Evolutionary conservation across 73 alveolate genomes (phyloP), one percentile per base, ranked within the genome.

Genomic region (Paramecium sexaurelia): DNA sequence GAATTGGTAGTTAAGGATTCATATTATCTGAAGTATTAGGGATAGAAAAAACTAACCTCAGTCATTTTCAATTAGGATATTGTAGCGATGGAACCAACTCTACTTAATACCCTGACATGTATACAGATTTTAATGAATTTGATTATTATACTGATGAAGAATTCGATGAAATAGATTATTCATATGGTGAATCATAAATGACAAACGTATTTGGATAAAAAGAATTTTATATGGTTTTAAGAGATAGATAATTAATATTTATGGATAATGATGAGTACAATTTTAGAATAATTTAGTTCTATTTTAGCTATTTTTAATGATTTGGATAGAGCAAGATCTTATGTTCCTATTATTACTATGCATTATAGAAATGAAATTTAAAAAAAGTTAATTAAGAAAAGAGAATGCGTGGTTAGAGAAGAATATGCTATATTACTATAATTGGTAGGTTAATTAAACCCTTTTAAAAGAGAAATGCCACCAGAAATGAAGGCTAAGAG

Each of bases 61-160:
- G 86, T 71, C 86, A 71, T 78, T 78, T 29, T 78, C 22, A 41
- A 78, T 41, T 78, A 78, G 90, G 90, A 9, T 78, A 78, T 45
- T 78, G 90, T 78, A 78, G 75, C 9, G 90, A 78, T 45, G 90
- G 90, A 40, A 78, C 90, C 6, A 78, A 78, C 19, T 37, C 90
- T 11, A 40, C 90, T 7, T 9, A 78, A 78, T 78, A 78, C 7
- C 90, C 90, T 29, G 90, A 78, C 10, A 78, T 43, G 68, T 78
- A 78, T 78, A 78, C 75, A 9, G 68, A 39, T 78, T 78, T 41
- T 78, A 78, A 45, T 41, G 90, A 78, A 78, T 78, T 78, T 45
- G 90, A 78, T 78, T 32, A 78, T 39, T 39, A 37, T 56, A 19
- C 43, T 78, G 90, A 78, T 20, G 90, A 78, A 19, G 90, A 78